Percentiles rank a stretch among this genome's conserved stretches.
phyloP scores from a whole-genome alignment of 2,329 filamentous ascomycete species.

The Trichophyton benhamiae region DNA sequence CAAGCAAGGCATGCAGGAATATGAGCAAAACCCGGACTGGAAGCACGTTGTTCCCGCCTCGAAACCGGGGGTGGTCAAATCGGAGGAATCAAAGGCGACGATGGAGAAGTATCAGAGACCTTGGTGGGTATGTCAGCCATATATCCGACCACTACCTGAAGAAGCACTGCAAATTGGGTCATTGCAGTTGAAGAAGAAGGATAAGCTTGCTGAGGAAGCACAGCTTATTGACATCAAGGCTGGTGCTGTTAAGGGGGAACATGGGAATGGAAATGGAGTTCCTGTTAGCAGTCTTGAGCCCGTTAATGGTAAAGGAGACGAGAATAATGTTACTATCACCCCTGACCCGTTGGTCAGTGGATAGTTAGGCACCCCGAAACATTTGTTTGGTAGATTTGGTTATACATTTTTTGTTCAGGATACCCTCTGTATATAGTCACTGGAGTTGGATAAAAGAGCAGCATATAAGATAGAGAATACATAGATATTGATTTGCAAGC shows the following conservation, averaged over 20 bases:
- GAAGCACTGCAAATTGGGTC: conserved; percentile 77
- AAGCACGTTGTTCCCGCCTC: conserved; percentile 16
- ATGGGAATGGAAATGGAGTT: not conserved
- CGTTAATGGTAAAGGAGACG: not conserved
- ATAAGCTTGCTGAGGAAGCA: conserved; percentile 10
- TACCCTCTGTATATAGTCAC: too few species aligned
- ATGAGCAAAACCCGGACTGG: conserved; percentile 35
- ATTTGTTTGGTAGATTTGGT: too few species aligned
- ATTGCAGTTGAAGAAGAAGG: conserved; percentile 60
- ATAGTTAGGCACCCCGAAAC: not conserved
- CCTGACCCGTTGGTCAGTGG: conserved; percentile 2
- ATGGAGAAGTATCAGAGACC: conserved; percentile 65
- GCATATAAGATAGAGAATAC: too few species aligned
- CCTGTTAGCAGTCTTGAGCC: not conserved
- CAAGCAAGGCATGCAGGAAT: conserved; percentile 59
- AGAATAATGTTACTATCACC: not conserved
- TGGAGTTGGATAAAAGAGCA: too few species aligned
- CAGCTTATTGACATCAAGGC: not conserved
- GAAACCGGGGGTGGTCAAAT: conserved; percentile 17
- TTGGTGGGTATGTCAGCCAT: conserved; percentile 83
- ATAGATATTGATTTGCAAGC: too few species aligned
- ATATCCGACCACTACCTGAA: conserved; percentile 71
- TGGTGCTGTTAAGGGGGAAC: not conserved
- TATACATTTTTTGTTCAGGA: too few species aligned
- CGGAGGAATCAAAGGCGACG: conserved; percentile 42